Evolutionary conservation across 2,329 filamentous ascomycete genomes (phyloP).

Genomic region (Scedosporium dehoogii): DNA sequence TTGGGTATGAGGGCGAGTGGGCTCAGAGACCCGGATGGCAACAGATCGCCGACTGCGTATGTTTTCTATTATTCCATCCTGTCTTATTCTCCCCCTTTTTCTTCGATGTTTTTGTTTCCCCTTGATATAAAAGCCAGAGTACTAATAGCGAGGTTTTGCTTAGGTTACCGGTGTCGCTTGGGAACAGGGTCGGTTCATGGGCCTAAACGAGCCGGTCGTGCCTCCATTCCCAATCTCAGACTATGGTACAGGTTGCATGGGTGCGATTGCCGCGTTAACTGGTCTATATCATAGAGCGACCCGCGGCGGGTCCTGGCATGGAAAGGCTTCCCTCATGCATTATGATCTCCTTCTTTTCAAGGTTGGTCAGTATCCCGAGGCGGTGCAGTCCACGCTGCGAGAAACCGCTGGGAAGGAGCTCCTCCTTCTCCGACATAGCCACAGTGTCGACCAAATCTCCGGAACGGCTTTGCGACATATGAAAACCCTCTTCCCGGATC

Average conservation of each 20-base stretch:
- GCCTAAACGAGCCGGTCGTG: conserved; percentile 51
- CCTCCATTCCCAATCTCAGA: conserved; percentile 49
- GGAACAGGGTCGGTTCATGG: conserved; percentile 53
- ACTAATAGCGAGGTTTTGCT: background rate
- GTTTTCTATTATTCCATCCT: background rate
- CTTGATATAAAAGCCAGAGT: too few species aligned
- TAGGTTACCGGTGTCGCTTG: conserved; percentile 40
- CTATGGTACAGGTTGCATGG: conserved; percentile 15
- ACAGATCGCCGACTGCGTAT: conserved; percentile 53
- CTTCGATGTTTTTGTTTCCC: too few species aligned
- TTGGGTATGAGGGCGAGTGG: conserved; percentile 43
- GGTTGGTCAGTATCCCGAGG: conserved; percentile 13
- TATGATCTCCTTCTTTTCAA: conserved; percentile 18
- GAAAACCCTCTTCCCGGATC: background rate
- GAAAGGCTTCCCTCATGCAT: conserved; percentile 17
- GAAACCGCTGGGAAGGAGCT: conserved; percentile 40
- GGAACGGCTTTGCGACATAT: conserved; percentile 37
- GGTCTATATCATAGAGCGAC: conserved; percentile 13
- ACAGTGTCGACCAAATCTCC: conserved; percentile 57
- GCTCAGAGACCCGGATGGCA: conserved; percentile 58
- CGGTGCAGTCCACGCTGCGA: conserved; percentile 9
- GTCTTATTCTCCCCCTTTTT: background rate
- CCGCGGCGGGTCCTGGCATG: conserved; percentile 13
- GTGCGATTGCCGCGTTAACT: conserved; percentile 12
- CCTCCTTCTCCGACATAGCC: conserved; percentile 45